A percentile compares a stretch with the other conserved stretches of the same genome.
Conservation (phyloP, 345 rosid genomes). For the Punica granatum region DNA sequence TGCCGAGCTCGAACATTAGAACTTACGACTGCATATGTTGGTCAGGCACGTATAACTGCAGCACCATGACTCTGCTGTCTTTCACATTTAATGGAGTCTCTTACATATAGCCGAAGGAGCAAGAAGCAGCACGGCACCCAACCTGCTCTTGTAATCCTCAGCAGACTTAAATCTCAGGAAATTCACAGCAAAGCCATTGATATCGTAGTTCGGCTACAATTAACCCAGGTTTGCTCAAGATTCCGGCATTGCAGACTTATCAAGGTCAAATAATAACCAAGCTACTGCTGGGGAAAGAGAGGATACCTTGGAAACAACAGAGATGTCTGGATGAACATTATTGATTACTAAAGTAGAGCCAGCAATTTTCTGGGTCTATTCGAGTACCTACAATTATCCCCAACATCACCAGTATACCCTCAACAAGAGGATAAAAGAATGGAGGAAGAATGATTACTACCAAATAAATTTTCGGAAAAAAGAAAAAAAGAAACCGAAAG, state of each 20-base stretch:
- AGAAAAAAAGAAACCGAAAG: not conserved
- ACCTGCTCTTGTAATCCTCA: too few relatives aligned
- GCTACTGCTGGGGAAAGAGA: not conserved
- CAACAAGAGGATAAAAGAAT: conserved; percentile 6
- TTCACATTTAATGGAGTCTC: too few relatives aligned
- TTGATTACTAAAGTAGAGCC: not conserved
- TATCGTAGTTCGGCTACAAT: too few relatives aligned
- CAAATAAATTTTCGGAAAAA: not conserved
- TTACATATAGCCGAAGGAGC: too few relatives aligned
- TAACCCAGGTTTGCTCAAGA: too few relatives aligned
- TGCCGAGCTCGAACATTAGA: too few relatives aligned
- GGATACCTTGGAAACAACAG: not conserved
- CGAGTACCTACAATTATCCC: not conserved
- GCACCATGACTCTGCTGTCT: too few relatives aligned
- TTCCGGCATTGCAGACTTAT: not conserved
- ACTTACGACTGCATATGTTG: too few relatives aligned
- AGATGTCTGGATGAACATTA: not conserved
- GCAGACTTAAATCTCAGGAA: too few relatives aligned
- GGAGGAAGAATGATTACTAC: conserved; percentile 6
- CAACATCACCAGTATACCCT: not conserved
- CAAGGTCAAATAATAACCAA: not conserved
- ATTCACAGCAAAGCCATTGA: too few relatives aligned
- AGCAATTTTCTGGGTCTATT: not conserved
- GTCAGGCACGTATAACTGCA: too few relatives aligned
- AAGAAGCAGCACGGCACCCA: too few relatives aligned